A percentile compares a stretch with the other conserved stretches of the same genome.
phyloP scores from a whole-genome alignment of 225 moss, liverwort and hornwort species.

The Marchantia paleacea region DNA sequence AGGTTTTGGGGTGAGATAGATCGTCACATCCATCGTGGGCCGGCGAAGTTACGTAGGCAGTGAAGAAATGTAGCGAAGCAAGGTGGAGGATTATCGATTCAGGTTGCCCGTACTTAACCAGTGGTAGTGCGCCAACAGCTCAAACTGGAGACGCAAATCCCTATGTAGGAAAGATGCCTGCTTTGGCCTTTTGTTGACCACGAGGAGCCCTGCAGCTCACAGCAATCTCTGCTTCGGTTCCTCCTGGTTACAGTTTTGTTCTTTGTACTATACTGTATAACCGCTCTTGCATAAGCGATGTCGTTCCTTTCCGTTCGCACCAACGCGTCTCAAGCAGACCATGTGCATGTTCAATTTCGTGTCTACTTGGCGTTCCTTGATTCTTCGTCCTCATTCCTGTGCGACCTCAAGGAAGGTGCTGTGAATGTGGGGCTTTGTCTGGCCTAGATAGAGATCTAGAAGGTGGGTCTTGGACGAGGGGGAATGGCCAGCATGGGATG shows the following conservation, averaged over 20 bases:
- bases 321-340: no score
- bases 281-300: neutral
- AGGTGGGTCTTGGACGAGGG: neutral
- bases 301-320: neutral
- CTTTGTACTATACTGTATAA: constrained; percentile 28
- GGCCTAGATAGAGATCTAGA: neutral
- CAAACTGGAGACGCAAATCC: neutral
- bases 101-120: neutral
- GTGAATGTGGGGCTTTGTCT: neutral
- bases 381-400: no score
- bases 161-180: neutral
- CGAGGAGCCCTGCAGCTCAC: neutral
- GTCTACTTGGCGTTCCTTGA: no score
- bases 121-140: neutral
- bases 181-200: constrained; percentile 5
- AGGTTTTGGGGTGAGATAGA: neutral
- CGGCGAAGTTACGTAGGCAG: no score
- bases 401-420: no score
- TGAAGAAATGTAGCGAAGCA: neutral
- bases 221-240: neutral
- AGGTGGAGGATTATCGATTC: neutral
- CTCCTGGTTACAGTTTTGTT: constrained; percentile 25
- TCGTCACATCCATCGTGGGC: neutral
- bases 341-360: no score
- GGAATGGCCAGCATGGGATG: no score